These are phyloP conservation scores for Thalassiosira hispida DNA, from an alignment of 352 stramenopile species.

Conservation along the genomic window DNA sequence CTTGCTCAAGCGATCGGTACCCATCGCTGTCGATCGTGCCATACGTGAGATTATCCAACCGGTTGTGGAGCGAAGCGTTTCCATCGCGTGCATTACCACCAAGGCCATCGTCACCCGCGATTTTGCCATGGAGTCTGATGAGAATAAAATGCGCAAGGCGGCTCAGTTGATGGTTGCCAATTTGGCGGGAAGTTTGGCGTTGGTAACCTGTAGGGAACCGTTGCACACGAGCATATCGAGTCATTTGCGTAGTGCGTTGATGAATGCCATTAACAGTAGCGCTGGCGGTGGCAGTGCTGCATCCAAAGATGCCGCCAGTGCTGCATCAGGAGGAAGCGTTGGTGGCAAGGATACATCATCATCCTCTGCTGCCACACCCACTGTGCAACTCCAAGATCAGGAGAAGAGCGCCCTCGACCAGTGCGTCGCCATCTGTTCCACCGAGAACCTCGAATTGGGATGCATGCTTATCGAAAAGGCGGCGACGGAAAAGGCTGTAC, in stretches of 20 bases:
- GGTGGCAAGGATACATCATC: background rate
- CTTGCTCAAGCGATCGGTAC: conserved; percentile 92
- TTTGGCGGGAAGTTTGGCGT: conserved; percentile 95
- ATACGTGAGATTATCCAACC: conserved; percentile 99
- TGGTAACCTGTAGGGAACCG: conserved; percentile 98
- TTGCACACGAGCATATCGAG: conserved; percentile 97
- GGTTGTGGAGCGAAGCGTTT: conserved; percentile 98
- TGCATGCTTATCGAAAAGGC: conserved; percentile 99
- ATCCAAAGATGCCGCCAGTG: conserved; percentile 80
- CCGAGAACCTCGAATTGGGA: conserved; percentile 98
- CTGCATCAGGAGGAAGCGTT: background rate
- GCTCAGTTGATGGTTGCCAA: conserved; percentile 98
- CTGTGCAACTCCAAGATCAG: conserved; percentile 59
- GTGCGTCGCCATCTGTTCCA: conserved; percentile 96
- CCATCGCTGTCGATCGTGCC: conserved; percentile 95
- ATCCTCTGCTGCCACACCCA: background rate
- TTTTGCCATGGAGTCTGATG: conserved; percentile 96
- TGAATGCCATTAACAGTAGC: conserved; percentile 60
- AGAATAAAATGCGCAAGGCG: conserved; percentile 96
- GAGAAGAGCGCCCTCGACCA: conserved; percentile 95
- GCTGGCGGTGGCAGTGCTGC: conserved; percentile 82
- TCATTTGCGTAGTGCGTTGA: conserved; percentile 93
- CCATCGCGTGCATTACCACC: conserved; percentile 98
- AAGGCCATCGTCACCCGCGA: conserved; percentile 99
- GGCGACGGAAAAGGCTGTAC: conserved; percentile 97